Percentiles rank a stretch among this genome's conserved stretches.
Conservation (phyloP, 2,329 filamentous ascomycete species). For the Podosphaera xanthii region DNA sequence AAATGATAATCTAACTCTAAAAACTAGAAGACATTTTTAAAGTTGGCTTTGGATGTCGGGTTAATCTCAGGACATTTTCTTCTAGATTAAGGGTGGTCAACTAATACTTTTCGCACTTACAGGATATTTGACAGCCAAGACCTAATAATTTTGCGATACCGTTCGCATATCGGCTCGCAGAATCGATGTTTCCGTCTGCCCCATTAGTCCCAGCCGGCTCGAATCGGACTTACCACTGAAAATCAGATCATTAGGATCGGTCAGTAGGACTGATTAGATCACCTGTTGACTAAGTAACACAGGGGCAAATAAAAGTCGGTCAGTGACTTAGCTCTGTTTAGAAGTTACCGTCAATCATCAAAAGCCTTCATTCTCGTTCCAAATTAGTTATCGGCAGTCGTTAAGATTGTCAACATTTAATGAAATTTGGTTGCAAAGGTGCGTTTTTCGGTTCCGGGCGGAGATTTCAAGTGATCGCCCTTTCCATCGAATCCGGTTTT, state of each 20-base stretch:
- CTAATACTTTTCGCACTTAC: neutral
- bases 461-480: neutral
- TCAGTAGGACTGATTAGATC: neutral
- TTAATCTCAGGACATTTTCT: neutral
- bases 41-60: neutral
- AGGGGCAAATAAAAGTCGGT: conserved; percentile 1
- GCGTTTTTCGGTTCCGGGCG: neutral
- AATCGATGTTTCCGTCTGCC: neutral
- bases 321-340: conserved; percentile 14
- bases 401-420: conserved; percentile 1
- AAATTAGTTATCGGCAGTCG: neutral
- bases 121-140: neutral
- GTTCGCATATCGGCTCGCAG: neutral
- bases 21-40: neutral
- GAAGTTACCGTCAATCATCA: conserved; percentile 3
- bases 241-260: neutral
- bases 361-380: conserved; percentile 1
- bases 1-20: neutral
- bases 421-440: neutral
- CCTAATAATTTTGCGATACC: neutral
- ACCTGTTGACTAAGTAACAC: conserved; percentile 1
- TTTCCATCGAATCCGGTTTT: conserved; percentile 2
- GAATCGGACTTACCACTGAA: conserved; percentile 1
- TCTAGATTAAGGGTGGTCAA: neutral
- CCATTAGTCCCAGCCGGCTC: conserved; percentile 1